phyloP scores from a whole-genome alignment of 768 basidiomycete genomes.

The Pulveroboletus ravenelii region DNA sequence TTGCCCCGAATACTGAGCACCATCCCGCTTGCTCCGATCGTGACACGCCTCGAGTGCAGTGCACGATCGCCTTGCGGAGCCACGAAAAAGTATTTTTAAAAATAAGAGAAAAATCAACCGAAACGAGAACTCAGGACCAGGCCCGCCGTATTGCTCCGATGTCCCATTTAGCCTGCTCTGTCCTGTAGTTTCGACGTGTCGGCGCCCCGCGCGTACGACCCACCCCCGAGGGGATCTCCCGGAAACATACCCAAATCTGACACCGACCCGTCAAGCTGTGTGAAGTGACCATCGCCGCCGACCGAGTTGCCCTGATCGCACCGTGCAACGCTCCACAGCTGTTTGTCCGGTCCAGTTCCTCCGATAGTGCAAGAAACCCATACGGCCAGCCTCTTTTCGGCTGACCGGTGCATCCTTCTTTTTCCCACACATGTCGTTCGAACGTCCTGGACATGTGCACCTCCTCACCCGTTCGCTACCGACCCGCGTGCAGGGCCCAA shows the following conservation, averaged over 20 bases:
- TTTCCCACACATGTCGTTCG: background rate
- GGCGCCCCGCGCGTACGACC: background rate
- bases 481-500: background rate
- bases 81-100: background rate
- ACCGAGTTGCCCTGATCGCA: constrained; percentile 3
- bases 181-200: background rate
- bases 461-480: constrained; percentile 21
- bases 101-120: constrained; percentile 1
- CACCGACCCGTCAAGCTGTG: background rate
- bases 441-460: constrained; percentile 13
- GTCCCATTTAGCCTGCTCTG: constrained; percentile 1
- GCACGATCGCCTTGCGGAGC: background rate
- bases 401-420: too few species aligned
- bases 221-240: constrained; percentile 2
- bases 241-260: background rate
- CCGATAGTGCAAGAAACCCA: background rate
- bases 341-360: background rate
- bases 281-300: constrained; percentile 7
- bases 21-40: background rate
- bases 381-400: background rate
- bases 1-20: too few species aligned
- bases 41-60: background rate
- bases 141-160: background rate
- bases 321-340: background rate
- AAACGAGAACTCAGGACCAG: background rate